These are phyloP conservation scores for Dovyalis caffra DNA, from an alignment of 345 rosid genomes.

Conservation along the genomic window DNA sequence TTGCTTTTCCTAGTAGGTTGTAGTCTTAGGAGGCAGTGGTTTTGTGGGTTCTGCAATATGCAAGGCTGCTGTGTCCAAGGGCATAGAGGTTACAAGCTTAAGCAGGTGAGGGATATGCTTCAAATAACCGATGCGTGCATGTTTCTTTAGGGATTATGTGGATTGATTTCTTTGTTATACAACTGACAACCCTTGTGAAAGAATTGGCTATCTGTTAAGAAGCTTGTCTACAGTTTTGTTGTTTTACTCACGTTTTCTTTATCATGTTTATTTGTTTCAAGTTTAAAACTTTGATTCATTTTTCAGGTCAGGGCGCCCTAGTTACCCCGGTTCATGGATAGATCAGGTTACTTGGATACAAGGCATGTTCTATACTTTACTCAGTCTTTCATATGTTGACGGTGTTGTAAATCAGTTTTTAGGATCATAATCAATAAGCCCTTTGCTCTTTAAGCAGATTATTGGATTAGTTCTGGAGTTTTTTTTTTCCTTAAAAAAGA, in stretches of 20 bases:
- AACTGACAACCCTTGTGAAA: neutral
- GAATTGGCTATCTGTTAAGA: neutral
- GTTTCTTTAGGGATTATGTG: neutral
- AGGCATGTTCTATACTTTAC: constrained; percentile 43
- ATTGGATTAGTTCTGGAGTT: too few relatives aligned
- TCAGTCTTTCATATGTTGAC: constrained; percentile 4
- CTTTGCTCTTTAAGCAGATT: too few relatives aligned
- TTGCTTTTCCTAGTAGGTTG: constrained; percentile 54
- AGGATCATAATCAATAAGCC: too few relatives aligned
- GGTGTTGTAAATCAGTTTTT: neutral
- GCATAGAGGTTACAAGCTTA: constrained; percentile 80
- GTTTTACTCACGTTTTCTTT: neutral
- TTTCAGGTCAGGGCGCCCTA: constrained; percentile 84
- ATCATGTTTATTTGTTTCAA: constrained; percentile 4
- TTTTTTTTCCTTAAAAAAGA: too few relatives aligned
- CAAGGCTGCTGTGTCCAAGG: constrained; percentile 81
- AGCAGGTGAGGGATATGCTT: constrained; percentile 56
- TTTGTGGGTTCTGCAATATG: constrained; percentile 95
- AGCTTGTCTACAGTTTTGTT: neutral
- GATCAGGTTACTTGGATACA: constrained; percentile 89
- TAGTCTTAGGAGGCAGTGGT: constrained; percentile 86
- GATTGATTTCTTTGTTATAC: neutral
- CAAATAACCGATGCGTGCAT: constrained; percentile 10
- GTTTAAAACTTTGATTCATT: constrained; percentile 10
- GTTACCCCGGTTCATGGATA: constrained; percentile 64